phyloP scores from a whole-genome alignment of 441 rosid genomes.

The Kokia cookei region DNA sequence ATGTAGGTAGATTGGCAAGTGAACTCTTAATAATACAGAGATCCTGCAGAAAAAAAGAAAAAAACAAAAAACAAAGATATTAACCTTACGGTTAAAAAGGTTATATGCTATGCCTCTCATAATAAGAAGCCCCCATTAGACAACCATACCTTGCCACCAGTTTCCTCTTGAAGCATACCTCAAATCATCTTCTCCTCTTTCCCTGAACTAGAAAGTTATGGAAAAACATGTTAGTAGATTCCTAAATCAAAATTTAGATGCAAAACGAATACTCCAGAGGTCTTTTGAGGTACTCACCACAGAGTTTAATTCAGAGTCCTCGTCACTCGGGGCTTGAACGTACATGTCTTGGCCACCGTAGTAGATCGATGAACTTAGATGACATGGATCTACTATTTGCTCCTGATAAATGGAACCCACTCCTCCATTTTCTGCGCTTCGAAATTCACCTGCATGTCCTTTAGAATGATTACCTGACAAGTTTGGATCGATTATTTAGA shows the following conservation, averaged over 20 bases:
- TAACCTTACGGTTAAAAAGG: background rate
- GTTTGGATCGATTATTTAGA: background rate
- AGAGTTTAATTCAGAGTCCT: conserved; percentile 34
- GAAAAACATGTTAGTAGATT: conserved; percentile 6
- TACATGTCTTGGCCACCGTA: conserved; percentile 89
- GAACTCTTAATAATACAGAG: conserved; percentile 44
- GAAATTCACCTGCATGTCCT: conserved; percentile 24
- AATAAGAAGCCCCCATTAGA: background rate
- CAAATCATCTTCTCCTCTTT: conserved; percentile 66
- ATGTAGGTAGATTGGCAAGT: conserved; percentile 6
- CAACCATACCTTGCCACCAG: conserved; percentile 79
- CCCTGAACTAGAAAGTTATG: conserved; percentile 38
- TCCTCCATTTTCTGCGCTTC: conserved; percentile 23
- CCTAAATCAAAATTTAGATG: background rate
- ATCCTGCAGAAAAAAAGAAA: conserved; percentile 28
- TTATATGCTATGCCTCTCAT: background rate
- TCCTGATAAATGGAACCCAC: conserved; percentile 43
- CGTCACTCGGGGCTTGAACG: conserved; percentile 39
- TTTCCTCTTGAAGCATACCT: conserved; percentile 81
- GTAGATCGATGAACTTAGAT: conserved; percentile 81
- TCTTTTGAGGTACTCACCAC: conserved; percentile 29
- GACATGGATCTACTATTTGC: conserved; percentile 75
- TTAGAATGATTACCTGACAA: conserved; percentile 24
- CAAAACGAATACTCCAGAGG: background rate
- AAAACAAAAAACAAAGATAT: background rate